Conservation (phyloP, 2,329 filamentous ascomycete species). For the Fusarium poae region DNA sequence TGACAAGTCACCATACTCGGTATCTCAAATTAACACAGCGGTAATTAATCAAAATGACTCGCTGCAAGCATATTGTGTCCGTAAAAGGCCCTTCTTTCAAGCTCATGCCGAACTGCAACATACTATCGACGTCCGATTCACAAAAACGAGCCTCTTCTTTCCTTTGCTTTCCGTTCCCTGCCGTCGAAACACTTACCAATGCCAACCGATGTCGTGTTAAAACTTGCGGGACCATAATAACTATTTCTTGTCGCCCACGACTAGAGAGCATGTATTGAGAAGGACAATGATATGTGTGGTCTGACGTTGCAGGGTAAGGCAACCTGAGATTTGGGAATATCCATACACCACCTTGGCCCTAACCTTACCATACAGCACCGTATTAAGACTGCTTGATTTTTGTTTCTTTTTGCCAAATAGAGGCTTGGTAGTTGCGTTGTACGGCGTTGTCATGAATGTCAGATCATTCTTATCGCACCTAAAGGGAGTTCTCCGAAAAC, state of each 20-base stretch:
- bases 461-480: slow-evolving; percentile 50
- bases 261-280: slow-evolving; percentile 14
- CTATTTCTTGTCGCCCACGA: slow-evolving; percentile 1
- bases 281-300: slow-evolving; percentile 14
- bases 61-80: slow-evolving; percentile 33
- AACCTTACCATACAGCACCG: slow-evolving; percentile 9
- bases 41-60: neutral
- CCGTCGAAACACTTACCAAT: slow-evolving; percentile 25
- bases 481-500: slow-evolving; percentile 37
- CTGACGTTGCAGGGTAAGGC: slow-evolving; percentile 45
- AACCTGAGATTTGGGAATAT: slow-evolving; percentile 41
- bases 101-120: neutral
- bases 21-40: neutral
- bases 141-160: slow-evolving; percentile 29
- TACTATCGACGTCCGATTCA: slow-evolving; percentile 9
- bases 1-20: neutral
- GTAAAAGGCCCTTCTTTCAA: slow-evolving; percentile 39
- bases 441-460: slow-evolving; percentile 33
- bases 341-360: slow-evolving; percentile 24
- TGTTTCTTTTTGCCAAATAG: slow-evolving; percentile 21
- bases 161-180: slow-evolving; percentile 45
- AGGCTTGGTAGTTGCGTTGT: slow-evolving; percentile 43
- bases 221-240: slow-evolving; percentile 30
- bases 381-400: neutral
- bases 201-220: slow-evolving; percentile 20